Conservation (phyloP, 306 rosid species). For the Prunus persica region DNA sequence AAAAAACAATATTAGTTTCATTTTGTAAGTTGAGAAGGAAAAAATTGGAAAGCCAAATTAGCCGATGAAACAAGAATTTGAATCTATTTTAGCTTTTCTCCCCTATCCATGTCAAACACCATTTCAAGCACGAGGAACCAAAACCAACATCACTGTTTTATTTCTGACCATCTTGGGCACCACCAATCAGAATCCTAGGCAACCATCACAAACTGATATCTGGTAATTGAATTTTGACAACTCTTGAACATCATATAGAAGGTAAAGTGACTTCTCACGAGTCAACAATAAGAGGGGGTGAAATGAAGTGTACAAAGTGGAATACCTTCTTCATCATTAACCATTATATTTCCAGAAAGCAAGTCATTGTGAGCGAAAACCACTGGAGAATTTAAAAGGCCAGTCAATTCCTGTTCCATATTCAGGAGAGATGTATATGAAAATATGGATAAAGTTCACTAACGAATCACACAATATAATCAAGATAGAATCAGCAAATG, state of each 20-base stretch:
- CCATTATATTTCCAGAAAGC: slow-evolving; percentile 93
- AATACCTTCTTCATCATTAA: slow-evolving; percentile 83
- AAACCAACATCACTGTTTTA: neutral
- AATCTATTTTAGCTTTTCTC: neutral
- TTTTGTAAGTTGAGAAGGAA: slow-evolving; percentile 6
- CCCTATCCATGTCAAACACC: neutral
- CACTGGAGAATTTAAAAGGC: slow-evolving; percentile 65
- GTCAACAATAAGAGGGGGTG: slow-evolving; percentile 5
- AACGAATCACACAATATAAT: neutral
- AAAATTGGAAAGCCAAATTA: neutral
- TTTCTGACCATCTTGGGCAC: neutral
- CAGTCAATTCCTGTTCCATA: slow-evolving; percentile 72
- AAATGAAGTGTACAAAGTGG: slow-evolving; percentile 9
- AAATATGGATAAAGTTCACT: slow-evolving; percentile 9
- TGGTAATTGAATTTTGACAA: neutral
- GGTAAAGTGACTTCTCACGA: neutral
- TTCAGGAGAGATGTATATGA: slow-evolving; percentile 27
- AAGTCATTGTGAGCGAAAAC: slow-evolving; percentile 88
- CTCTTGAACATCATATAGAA: neutral
- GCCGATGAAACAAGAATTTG: neutral
- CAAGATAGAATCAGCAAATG: neutral
- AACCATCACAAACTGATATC: neutral
- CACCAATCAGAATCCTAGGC: neutral
- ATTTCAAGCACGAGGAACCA: neutral
- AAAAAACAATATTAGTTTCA: slow-evolving; percentile 14